Base-by-base conservation (phyloP, 257 asterid species). In the Ballota nigra region DNA sequence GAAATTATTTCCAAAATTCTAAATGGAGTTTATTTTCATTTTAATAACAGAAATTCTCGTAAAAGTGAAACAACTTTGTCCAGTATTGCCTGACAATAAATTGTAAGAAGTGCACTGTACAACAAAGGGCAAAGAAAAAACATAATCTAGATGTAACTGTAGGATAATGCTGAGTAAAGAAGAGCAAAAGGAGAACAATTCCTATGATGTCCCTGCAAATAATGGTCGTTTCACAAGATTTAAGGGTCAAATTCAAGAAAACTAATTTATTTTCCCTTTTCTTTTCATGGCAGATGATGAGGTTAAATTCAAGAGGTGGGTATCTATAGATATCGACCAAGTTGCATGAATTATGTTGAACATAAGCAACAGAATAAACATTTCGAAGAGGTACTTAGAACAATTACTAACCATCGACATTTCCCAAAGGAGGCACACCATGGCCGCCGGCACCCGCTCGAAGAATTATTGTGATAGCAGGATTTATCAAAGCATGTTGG, bases 401-500 rank as follows among this genome's bases (percentile, higher is more conserved):
- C 12, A 61, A 64, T 13, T 64, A 82, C 96, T 81, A 80, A 90
- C 98, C 96, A 81, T 93, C 96, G 34, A 88, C 86, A 80, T 84
- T 90, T 79, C 89, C 96, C 47, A 87, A 69, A 59, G 96, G 97
- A 62, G 97, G 95, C 79, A 87, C 93, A 41, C 96, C 97, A 73
- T 86, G 96, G 74, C 96, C 98, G 10, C 96, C 96, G 62, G 91
- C 91, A 79, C 98, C 96, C 72, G 80, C 81, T 71, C 87, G 87
- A 76, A 90, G 98, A 79, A 90, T 80, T 29, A 90, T 80, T 22
- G 97, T 90, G 60, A 93, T 77, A 62, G 96, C 89, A 49, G 98
- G 98, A 81, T 93, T 93, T 59, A 93, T 88, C 63, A 90, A 77
- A 68, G 97, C 97, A 75, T 90, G 98, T 74, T 89, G 97, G 80